These are phyloP conservation scores for Protomyces macrosporus DNA, from an alignment of 1,139 yeast genomes.

Conservation along the genomic window DNA sequence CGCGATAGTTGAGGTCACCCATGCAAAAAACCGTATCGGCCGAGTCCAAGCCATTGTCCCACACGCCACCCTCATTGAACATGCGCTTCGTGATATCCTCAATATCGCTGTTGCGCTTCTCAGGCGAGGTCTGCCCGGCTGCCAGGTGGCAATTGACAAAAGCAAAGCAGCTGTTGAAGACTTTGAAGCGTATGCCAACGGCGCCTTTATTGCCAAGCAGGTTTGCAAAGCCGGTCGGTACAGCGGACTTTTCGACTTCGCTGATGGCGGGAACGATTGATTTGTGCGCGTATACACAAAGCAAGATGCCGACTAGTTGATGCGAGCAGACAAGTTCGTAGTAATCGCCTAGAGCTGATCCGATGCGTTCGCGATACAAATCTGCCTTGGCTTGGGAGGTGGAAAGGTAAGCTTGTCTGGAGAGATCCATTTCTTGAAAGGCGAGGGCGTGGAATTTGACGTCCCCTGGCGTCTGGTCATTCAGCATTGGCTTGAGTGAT, in stretches of 20 bases:
- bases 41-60: slow-evolving; percentile 16
- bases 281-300: slow-evolving; percentile 27
- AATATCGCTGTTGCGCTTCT: slow-evolving; percentile 25
- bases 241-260: slow-evolving; percentile 19
- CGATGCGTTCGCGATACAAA: slow-evolving; percentile 8
- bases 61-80: slow-evolving; percentile 17
- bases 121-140: slow-evolving; percentile 16
- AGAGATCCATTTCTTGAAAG: slow-evolving; percentile 27
- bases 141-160: slow-evolving; percentile 28
- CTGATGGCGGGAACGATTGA: slow-evolving; percentile 21
- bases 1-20: slow-evolving; percentile 68
- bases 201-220: slow-evolving; percentile 29
- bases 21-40: slow-evolving; percentile 22
- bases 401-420: slow-evolving; percentile 27
- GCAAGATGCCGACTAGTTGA: slow-evolving; percentile 28
- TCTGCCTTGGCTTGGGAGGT: slow-evolving; percentile 15
- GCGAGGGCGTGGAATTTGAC: slow-evolving; percentile 8
- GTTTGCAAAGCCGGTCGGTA: slow-evolving; percentile 27
- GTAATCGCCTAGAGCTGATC: slow-evolving; percentile 24
- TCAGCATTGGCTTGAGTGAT: slow-evolving; percentile 1
- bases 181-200: slow-evolving; percentile 23
- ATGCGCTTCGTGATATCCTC: slow-evolving; percentile 21
- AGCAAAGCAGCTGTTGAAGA: slow-evolving; percentile 24
- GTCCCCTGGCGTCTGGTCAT: neutral
- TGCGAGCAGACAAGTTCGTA: slow-evolving; percentile 23